Evolutionary conservation across 1,284 basidiomycete genomes (phyloP).

Genomic region (Tausonia pullulans): DNA sequence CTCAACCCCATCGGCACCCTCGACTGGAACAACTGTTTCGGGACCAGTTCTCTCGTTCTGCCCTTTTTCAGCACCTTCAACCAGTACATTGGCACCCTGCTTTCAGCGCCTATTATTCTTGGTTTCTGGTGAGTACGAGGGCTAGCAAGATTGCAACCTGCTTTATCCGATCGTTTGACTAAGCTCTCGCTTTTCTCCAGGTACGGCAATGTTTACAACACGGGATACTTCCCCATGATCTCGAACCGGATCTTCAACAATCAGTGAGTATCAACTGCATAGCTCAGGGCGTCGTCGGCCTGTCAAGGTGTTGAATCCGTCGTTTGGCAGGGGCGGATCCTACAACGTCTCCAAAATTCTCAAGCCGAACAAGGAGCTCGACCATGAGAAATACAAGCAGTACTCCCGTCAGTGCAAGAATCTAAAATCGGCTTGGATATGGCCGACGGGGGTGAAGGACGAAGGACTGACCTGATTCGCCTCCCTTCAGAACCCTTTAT

Average conservation of each 20-base stretch:
- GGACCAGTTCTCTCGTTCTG: not conserved
- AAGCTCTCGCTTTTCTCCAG: not conserved
- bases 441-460: too few species aligned
- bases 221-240: conserved; percentile 28
- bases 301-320: not conserved
- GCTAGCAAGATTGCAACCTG: not conserved
- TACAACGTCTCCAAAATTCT: conserved; percentile 32
- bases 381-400: conserved; percentile 59
- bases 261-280: not conserved
- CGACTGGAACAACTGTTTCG: conserved; percentile 22
- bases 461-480: too few species aligned
- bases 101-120: conserved; percentile 18
- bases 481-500: conserved; percentile 22
- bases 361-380: conserved; percentile 43
- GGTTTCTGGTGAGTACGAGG: conserved; percentile 20
- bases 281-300: not conserved
- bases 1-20: conserved; percentile 32
- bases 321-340: conserved; percentile 17
- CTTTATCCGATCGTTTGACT: not conserved
- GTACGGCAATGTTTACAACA: conserved; percentile 25
- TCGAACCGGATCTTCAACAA: conserved; percentile 17
- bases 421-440: too few species aligned
- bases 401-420: conserved; percentile 32
- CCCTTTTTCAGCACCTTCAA: conserved; percentile 27
- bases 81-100: conserved; percentile 22